Evolutionary conservation across 768 basidiomycete genomes (phyloP).

Genomic region (Lactifluus pinguis): DNA sequence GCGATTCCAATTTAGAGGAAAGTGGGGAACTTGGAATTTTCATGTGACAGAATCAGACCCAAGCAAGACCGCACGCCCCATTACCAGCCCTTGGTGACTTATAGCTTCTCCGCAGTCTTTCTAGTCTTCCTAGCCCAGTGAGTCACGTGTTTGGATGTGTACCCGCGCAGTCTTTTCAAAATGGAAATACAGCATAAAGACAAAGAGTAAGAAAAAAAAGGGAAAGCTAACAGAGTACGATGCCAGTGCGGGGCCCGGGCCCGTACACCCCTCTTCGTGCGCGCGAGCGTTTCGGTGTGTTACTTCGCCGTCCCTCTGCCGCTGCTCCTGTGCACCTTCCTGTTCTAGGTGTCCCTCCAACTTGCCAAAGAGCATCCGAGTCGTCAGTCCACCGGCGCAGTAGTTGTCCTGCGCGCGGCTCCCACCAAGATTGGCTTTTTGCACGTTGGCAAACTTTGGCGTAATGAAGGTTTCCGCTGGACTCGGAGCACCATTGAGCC

Average conservation of each 20-base stretch:
- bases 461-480: slow-evolving; percentile 32
- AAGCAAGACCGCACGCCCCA: slow-evolving; percentile 73
- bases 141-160: slow-evolving; percentile 59
- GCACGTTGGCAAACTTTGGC: slow-evolving; percentile 29
- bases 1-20: too few relatives aligned
- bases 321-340: slow-evolving; percentile 23
- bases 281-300: slow-evolving; percentile 13
- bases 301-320: slow-evolving; percentile 12
- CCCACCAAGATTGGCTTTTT: slow-evolving; percentile 39
- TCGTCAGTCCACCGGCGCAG: slow-evolving; percentile 86
- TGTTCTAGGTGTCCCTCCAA: too few relatives aligned
- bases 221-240: slow-evolving; percentile 55
- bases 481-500: slow-evolving; percentile 50
- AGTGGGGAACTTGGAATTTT: slow-evolving; percentile 26
- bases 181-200: not conserved
- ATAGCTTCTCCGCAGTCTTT: slow-evolving; percentile 28
- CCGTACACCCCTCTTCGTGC: slow-evolving; percentile 57
- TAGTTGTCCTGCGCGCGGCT: slow-evolving; percentile 54
- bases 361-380: slow-evolving; percentile 56
- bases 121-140: slow-evolving; percentile 40
- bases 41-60: slow-evolving; percentile 55
- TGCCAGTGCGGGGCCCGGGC: slow-evolving; percentile 72
- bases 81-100: slow-evolving; percentile 62
- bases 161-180: slow-evolving; percentile 54
- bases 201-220: not conserved